Evolutionary conservation across 2,329 filamentous ascomycete species (phyloP).

Genomic region (Rugonectria rugulosa): DNA sequence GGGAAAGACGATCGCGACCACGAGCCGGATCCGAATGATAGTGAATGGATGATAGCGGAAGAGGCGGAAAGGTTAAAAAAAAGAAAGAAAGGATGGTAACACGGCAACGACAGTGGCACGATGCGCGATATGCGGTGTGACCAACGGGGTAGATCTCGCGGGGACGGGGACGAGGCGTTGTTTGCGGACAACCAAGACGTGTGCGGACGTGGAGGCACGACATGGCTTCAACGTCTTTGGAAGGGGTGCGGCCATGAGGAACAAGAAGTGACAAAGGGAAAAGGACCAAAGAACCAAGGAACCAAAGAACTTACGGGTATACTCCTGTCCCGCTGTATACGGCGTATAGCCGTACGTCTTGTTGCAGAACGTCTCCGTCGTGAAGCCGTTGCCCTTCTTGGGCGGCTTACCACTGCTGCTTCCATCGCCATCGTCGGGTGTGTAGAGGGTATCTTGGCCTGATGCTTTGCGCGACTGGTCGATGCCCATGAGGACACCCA

Average conservation of each 20-base stretch:
- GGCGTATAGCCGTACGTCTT: slow-evolving; percentile 53
- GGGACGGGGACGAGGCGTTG: neutral
- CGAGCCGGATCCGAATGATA: neutral
- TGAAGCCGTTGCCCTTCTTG: slow-evolving; percentile 30
- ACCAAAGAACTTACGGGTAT: slow-evolving; percentile 50
- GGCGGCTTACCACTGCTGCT: neutral
- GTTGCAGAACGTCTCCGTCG: slow-evolving; percentile 31
- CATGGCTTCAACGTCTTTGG: neutral
- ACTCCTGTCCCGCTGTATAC: slow-evolving; percentile 51
- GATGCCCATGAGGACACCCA: slow-evolving; percentile 59
- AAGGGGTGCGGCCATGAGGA: neutral
- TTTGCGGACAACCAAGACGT: neutral
- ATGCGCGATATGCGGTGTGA: neutral
- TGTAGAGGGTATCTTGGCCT: slow-evolving; percentile 55
- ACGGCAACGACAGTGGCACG: neutral
- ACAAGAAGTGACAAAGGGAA: neutral
- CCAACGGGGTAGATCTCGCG: neutral
- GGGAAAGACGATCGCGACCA: no score
- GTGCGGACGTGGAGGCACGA: no score
- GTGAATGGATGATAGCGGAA: neutral
- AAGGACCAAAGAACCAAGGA: neutral
- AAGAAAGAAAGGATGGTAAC: neutral
- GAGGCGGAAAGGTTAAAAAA: neutral
- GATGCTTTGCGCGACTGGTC: slow-evolving; percentile 52
- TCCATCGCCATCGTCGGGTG: slow-evolving; percentile 23